phyloP scores from a whole-genome alignment of 495 filamentous ascomycete species.

The Hyphodiscus hymeniophilus region DNA sequence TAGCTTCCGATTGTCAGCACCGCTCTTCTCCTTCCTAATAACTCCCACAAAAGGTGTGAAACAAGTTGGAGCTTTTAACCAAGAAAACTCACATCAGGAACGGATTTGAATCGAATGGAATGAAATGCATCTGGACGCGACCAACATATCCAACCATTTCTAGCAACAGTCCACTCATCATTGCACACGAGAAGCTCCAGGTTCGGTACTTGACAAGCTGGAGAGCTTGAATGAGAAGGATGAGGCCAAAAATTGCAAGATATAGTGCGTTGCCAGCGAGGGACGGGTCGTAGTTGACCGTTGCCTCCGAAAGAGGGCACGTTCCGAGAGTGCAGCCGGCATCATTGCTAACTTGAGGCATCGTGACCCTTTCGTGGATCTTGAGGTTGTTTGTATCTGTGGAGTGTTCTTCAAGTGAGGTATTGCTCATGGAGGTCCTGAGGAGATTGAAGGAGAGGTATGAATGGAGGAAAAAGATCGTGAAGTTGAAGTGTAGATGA shows the following conservation, averaged over 20 bases:
- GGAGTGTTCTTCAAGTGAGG: background rate
- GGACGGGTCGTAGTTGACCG: slow-evolving; percentile 17
- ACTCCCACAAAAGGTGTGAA: background rate
- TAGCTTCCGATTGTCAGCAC: background rate
- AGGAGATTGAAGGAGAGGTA: too few relatives aligned
- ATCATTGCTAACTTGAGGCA: too few relatives aligned
- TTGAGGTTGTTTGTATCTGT: background rate
- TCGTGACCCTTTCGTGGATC: background rate
- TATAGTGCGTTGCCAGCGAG: slow-evolving; percentile 20
- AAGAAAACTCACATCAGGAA: slow-evolving; percentile 26
- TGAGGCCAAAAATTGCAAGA: slow-evolving; percentile 16
- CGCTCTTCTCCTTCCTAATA: too few relatives aligned
- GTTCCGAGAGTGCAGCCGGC: slow-evolving; percentile 16
- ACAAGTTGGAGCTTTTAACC: background rate
- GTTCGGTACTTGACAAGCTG: slow-evolving; percentile 3
- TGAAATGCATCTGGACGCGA: slow-evolving; percentile 28
- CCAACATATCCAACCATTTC: slow-evolving; percentile 34
- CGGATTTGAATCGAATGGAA: slow-evolving; percentile 26
- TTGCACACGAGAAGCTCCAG: slow-evolving; percentile 28
- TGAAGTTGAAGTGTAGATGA: too few relatives aligned
- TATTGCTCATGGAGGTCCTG: slow-evolving; percentile 1
- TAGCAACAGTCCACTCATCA: slow-evolving; percentile 28
- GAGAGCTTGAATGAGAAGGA: slow-evolving; percentile 13
- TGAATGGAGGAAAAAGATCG: too few relatives aligned
- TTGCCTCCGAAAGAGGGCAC: slow-evolving; percentile 26